Evolutionary conservation across 495 filamentous ascomycete genomes (phyloP).

Genomic region (Neurospora sp.): DNA sequence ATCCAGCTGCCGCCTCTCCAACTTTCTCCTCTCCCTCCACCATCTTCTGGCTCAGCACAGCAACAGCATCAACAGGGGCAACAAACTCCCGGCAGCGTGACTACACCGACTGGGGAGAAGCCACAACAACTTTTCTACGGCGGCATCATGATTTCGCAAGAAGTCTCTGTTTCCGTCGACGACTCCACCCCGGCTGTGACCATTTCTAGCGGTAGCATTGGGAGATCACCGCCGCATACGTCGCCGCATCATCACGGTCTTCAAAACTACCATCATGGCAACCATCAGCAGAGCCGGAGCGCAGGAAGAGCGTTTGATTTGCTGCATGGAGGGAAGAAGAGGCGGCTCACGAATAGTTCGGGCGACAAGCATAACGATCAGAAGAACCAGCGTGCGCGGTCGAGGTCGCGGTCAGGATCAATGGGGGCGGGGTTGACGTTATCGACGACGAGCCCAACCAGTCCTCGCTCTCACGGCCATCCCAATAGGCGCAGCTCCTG

Average conservation of each 20-base stretch:
- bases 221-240: neutral
- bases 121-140: constrained; percentile 12
- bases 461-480: neutral
- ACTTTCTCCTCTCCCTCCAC: neutral
- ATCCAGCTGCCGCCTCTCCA: neutral
- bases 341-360: neutral
- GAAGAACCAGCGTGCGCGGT: neutral
- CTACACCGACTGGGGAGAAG: neutral
- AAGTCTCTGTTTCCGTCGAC: constrained; percentile 25
- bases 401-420: neutral
- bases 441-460: fast-evolving
- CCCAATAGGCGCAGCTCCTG: neutral
- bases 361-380: neutral
- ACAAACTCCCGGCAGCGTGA: neutral
- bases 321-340: neutral
- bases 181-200: neutral
- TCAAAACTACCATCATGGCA: neutral
- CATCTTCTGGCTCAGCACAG: neutral
- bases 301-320: neutral
- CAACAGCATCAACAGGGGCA: neutral
- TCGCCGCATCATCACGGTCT: neutral
- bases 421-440: neutral
- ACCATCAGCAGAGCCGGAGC: neutral
- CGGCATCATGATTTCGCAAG: constrained; percentile 34
- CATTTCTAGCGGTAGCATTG: neutral